phyloP scores from a whole-genome alignment of 805 yeast genomes.

The Starmera quercuum region DNA sequence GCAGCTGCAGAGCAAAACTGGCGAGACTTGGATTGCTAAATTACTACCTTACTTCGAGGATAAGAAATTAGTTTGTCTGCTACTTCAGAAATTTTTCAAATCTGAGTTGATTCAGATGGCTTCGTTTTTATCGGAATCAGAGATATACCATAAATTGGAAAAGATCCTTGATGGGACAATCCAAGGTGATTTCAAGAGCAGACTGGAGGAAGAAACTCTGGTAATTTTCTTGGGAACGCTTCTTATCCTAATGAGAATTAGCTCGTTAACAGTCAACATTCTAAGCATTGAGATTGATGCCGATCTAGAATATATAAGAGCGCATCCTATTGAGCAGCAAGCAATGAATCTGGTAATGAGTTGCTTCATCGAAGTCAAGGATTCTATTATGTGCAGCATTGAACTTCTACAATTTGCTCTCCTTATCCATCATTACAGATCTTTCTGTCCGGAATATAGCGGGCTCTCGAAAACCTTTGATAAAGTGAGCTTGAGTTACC shows the following conservation, averaged over 20 bases:
- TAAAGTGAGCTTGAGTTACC: background rate
- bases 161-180: too few species aligned
- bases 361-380: background rate
- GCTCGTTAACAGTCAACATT: too few species aligned
- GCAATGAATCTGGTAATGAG: background rate
- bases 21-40: too few species aligned
- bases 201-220: too few species aligned
- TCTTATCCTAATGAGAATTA: too few species aligned
- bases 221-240: too few species aligned
- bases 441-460: background rate
- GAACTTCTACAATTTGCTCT: background rate
- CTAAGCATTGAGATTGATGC: too few species aligned
- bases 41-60: background rate
- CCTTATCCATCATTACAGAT: background rate
- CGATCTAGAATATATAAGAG: background rate
- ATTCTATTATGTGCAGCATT: background rate
- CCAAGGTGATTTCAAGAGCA: too few species aligned
- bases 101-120: background rate
- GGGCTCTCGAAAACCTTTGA: background rate
- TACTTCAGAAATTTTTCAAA: background rate
- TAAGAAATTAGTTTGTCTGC: background rate
- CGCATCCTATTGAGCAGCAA: background rate
- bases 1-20: too few species aligned
- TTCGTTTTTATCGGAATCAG: background rate
- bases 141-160: too few species aligned